Conservation (phyloP, 805 yeast species). For the Nakazawaea ambrosiae region DNA sequence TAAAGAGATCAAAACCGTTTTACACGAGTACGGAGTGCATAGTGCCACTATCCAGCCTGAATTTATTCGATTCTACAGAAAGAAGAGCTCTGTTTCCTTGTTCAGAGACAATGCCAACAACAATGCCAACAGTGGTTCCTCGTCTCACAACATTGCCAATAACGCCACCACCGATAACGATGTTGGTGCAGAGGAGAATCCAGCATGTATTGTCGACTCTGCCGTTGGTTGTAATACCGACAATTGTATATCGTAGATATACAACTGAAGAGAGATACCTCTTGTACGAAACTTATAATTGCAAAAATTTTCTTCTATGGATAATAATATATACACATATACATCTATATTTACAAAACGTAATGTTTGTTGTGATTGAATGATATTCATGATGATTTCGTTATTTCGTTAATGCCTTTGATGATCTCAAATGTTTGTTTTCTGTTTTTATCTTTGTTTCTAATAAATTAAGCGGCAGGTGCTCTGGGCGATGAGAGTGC, state of each 20-base stretch:
- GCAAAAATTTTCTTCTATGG: too few species aligned
- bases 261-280: too few species aligned
- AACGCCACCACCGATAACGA: neutral
- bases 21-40: constrained; percentile 82
- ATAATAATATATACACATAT: too few species aligned
- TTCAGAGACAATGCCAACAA: constrained; percentile 3
- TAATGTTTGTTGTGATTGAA: too few species aligned
- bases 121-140: constrained; percentile 25
- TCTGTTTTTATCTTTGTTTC: too few species aligned
- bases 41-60: constrained; percentile 97
- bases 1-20: constrained; percentile 63
- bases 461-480: too few species aligned
- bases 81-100: constrained; percentile 16
- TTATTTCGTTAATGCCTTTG: too few species aligned
- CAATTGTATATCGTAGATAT: constrained; percentile 27
- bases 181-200: neutral
- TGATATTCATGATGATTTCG: too few species aligned
- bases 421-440: too few species aligned
- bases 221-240: constrained; percentile 43
- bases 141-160: constrained; percentile 12
- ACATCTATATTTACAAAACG: too few species aligned
- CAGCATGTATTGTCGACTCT: constrained; percentile 43
- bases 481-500: too few species aligned
- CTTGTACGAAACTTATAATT: too few species aligned
- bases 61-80: constrained; percentile 38